These are phyloP conservation scores for Hymenoscyphus repandus DNA, from an alignment of 2,329 filamentous ascomycete species.

Conservation along the genomic window DNA sequence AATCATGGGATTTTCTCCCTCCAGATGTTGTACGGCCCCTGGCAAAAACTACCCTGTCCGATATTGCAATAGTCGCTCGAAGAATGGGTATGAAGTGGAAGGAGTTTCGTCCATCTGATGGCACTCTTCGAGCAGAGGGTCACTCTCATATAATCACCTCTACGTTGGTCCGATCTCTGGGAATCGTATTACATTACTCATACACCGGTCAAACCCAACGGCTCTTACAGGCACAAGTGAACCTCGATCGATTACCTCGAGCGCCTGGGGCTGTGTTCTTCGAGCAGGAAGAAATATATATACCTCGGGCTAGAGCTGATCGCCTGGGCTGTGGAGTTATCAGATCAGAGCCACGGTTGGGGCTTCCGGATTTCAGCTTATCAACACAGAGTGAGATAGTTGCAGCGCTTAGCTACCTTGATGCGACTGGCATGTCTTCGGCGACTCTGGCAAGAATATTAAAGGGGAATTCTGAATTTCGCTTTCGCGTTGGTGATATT, in stretches of 20 bases:
- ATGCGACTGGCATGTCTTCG: conserved; percentile 13
- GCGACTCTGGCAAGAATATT: conserved; percentile 10
- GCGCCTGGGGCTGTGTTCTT: conserved; percentile 7
- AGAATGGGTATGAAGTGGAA: conserved; percentile 31
- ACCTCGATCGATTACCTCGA: not conserved
- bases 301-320: conserved; percentile 15
- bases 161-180: conserved; percentile 23
- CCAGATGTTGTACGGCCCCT: conserved; percentile 29
- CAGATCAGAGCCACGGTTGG: conserved; percentile 9
- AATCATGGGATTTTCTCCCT: conserved; percentile 32
- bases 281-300: conserved; percentile 22
- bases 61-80: conserved; percentile 27
- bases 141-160: conserved; percentile 26
- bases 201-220: conserved; percentile 15
- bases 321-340: conserved; percentile 19
- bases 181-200: conserved; percentile 23
- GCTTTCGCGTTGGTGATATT: conserved; percentile 18
- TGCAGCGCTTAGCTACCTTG: conserved; percentile 14
- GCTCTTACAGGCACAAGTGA: conserved; percentile 1
- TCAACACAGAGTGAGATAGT: conserved; percentile 17
- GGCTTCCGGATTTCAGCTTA: conserved; percentile 15
- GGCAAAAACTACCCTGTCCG: conserved; percentile 23
- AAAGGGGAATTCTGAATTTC: conserved; percentile 13
- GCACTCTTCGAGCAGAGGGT: conserved; percentile 28
- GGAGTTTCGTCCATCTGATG: conserved; percentile 25